Base-by-base conservation (phyloP, 2,329 filamentous ascomycete genomes). In the Scleromitrula shiraiana region DNA sequence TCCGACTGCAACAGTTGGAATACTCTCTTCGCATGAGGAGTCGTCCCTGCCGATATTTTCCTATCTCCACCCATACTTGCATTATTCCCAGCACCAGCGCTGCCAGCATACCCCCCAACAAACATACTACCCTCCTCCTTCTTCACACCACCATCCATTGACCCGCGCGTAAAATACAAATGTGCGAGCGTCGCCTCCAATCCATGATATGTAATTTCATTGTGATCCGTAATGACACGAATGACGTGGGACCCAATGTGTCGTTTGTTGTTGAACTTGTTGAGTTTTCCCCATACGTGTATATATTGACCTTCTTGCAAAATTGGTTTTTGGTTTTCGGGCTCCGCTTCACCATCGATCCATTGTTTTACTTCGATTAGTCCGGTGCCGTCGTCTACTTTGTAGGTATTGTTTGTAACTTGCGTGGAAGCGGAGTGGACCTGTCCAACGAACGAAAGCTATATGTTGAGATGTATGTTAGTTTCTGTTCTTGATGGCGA, bases 301-400 rank as follows among this genome's bases (percentile, higher is more conserved):
- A 91, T 88, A 68, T 95, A 91, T 45, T 82, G 78, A 62, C 91
- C 85, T 54, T 80, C 75, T 57, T 87, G 78, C 53, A 77, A 75
- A 17, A 71, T 65, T 54, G 73, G 74, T 33, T 72, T 70, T 23
- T 66, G 62, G 14, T 67, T 66, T n/a, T 68, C 67, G 30, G 69
- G 63, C 15, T 63, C 63, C 8, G 65, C 65, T 61, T 67, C 65
- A 5, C 67, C 65, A 29, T 75, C 72, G 49, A 86, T 75, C 85
- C 86, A 95, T 66, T 85, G 82, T 72, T 93, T 94, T 57, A 88
- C 90, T 68, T 98, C 94, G 59, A 96, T 83, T 53, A 82, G 76
- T 51, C 88, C 90, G 1, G 94, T 98, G 65, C 93, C 93, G 68
- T 98, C 93, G 69, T 98, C 93, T 60, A 98, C 73, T 62, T 83